Percentiles rank a stretch among this genome's conserved stretches.
Conservation (phyloP, 2,329 filamentous ascomycete species). For the Aspergillus sp. region DNA sequence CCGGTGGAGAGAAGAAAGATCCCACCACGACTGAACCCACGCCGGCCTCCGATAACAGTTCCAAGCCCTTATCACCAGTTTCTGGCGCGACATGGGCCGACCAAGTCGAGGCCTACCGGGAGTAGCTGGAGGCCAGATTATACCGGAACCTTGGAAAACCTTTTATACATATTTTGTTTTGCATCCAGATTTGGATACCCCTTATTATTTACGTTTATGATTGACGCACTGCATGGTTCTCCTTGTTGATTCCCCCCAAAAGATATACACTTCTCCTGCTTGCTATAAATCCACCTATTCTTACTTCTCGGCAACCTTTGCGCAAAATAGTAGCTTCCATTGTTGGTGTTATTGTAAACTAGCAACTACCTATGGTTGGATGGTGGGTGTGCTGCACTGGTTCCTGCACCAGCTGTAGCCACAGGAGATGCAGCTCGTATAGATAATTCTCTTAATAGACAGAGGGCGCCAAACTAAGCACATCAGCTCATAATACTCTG, state of each 20-base stretch:
- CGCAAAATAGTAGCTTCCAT: no score
- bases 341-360: no score
- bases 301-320: background rate
- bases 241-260: background rate
- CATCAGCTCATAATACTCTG: no score
- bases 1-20: conserved; percentile 26
- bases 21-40: conserved; percentile 8
- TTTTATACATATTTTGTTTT: background rate
- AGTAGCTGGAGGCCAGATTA: background rate
- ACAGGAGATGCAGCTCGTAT: no score
- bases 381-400: no score
- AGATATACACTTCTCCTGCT: background rate
- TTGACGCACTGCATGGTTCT: background rate
- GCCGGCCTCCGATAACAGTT: conserved; percentile 22
- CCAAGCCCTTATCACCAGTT: conserved; percentile 28
- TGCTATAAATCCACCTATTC: background rate
- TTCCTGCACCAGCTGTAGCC: no score
- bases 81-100: conserved; percentile 35
- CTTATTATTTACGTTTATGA: background rate
- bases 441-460: no score
- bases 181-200: background rate
- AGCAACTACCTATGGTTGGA: no score
- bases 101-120: conserved; percentile 28
- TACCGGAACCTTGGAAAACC: background rate
- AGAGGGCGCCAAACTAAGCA: no score